These are phyloP conservation scores for Mucor racemosus DNA, from an alignment of 371 early-diverging fungal genomes.

Conservation along the genomic window DNA sequence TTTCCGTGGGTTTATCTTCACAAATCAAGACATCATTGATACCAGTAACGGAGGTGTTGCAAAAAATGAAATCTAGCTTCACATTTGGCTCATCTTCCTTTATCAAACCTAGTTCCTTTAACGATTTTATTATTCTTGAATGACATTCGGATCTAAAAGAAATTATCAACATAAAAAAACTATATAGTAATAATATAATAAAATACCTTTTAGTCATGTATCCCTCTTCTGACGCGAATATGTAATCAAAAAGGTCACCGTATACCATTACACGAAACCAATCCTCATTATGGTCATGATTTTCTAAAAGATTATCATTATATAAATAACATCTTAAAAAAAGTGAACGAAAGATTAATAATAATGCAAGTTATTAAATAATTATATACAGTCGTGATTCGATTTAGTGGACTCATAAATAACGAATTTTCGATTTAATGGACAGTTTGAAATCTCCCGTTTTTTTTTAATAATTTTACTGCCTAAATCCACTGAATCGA, in stretches of 20 bases:
- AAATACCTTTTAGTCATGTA: slow-evolving; percentile 21
- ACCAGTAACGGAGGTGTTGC: slow-evolving; percentile 16
- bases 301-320: slow-evolving; percentile 16
- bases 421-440: no score
- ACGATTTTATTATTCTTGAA: slow-evolving; percentile 20
- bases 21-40: slow-evolving; percentile 22
- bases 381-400: no score
- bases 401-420: no score
- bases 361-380: background rate
- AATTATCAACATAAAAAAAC: slow-evolving; percentile 10
- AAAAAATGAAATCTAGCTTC: slow-evolving; percentile 22
- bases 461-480: no score
- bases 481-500: no score
- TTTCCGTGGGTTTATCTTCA: slow-evolving; percentile 16
- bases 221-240: slow-evolving; percentile 19
- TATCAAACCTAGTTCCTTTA: slow-evolving; percentile 14
- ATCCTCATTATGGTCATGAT: slow-evolving; percentile 18
- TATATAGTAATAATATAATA: slow-evolving; percentile 18
- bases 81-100: slow-evolving; percentile 18
- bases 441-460: no score
- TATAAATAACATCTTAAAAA: slow-evolving; percentile 20
- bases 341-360: slow-evolving; percentile 13
- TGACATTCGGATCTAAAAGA: slow-evolving; percentile 21
- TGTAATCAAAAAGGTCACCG: slow-evolving; percentile 18
- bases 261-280: slow-evolving; percentile 21